Base-by-base conservation (phyloP, 2,329 filamentous ascomycete species). In the Aspergillus sclerotialis region DNA sequence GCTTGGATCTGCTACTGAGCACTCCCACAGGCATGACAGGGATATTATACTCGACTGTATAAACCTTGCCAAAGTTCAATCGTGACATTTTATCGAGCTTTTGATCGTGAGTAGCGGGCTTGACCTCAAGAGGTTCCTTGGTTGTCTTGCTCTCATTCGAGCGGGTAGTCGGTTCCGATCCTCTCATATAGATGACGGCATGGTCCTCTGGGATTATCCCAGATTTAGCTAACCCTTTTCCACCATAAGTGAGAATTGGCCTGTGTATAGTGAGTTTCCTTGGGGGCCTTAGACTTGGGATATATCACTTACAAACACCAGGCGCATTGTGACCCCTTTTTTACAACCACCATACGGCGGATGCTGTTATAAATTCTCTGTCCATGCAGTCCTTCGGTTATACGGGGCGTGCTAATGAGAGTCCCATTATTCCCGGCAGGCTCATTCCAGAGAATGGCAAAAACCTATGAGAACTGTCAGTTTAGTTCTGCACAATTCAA, bases 11-110 rank as follows among this genome's bases (percentile, higher is more conserved):
- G 2, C 34, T 11, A 4, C 42, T 45, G 3, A 69, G 52, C 8
- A 37, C 40, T 1, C 66, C 65, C 4, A 68, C 43, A 1, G 63
- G 50, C 13, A 60, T 58, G 1, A 65, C 61, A 33, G 61, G 66
- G 24, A 64, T 46, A 33, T 68, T 66, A 35, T 65, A 58, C 35
- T 69, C 59, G 9, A 68, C 57, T 0, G 59, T 62, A 42, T 64
- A 59, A 1, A 60, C 42, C 10, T 66, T 65, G 2, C 54, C 56
- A 23, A 65, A 66, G 8, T 65, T 61, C 4, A 69, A 37, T 2
- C 64, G 53, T 3, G 64, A 68, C 31, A 56, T 49, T 0, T 10
- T 7, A 11, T 60, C 34, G 4, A 69, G 43, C 3, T 35, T 50
- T 13, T 55, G 37, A 2, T 39, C 34, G 0, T 30, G 10, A 10